Evolutionary conservation across 2,329 filamentous ascomycete species (phyloP), one percentile per base, ranked within the genome.

Genomic region (Arachnomyces sp.): DNA sequence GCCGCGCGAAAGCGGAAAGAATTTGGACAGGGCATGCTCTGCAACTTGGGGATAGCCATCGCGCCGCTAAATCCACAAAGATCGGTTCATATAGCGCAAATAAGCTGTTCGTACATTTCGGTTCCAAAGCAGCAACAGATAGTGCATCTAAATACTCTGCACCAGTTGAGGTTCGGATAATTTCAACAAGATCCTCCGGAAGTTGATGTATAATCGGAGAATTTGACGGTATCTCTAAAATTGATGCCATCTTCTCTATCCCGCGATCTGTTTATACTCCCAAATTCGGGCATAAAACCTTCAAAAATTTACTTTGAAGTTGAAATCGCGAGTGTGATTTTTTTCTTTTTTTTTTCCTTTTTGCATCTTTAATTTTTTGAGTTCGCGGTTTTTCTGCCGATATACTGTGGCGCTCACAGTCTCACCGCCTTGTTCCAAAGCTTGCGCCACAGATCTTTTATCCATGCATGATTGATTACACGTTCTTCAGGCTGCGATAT

Each of bases 1-100:
- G 73, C 54, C 84, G 77, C 45, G 85, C 83, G 66, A 95, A 84
- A 25, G 85, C 82, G 41, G 81, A 74, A 47, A 90, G 73, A 38
- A 82, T 57, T 44, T 55, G 56, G 43, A 60, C 49, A 45, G 52
- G 54, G 46, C 63, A 57, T 40, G 51, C 44, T 33, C 57, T 53
- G 2, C 30, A n/a, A 16, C 15, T 29, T 11, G 42, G 25, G 28
- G 52, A 51, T 37, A 84, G 69, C 87, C 87, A 94, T 68, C 84
- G 73, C 46, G 87, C 84, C 62, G 84, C 86, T 36, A 93, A 71
- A 62, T 95, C 89, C 52, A 86, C 78, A 54, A 92, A 86, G 31
- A 89, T 66, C 46, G 74, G 69, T 58, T 85, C 80, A 61, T 89
- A 88, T 55, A 84, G 75, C 49, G 76, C 69, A 56, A 92, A 88